phyloP scores from a whole-genome alignment of 2,329 filamentous ascomycete species.

The Daldinia sp. region DNA sequence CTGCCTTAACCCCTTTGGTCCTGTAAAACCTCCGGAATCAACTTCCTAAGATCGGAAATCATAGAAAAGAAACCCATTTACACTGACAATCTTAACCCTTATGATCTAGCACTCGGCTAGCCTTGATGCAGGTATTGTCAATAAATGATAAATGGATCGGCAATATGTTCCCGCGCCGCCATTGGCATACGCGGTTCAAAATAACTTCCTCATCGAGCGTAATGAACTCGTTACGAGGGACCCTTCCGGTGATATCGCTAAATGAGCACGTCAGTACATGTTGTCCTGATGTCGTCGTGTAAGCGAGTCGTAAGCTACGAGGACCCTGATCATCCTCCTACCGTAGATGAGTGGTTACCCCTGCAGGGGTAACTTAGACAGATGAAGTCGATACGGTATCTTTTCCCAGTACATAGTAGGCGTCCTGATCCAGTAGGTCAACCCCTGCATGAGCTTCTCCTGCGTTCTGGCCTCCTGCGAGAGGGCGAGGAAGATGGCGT shows the following conservation, averaged over 20 bases:
- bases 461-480: constrained; percentile 17
- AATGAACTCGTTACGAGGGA: not conserved
- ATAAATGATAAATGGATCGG: constrained; percentile 36
- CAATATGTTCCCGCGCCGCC: constrained; percentile 19
- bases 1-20: constrained; percentile 31
- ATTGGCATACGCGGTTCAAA: constrained; percentile 8
- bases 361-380: constrained; percentile 14
- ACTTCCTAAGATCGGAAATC: constrained; percentile 28
- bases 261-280: constrained; percentile 17
- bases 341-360: constrained; percentile 15
- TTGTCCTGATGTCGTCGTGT: constrained; percentile 14
- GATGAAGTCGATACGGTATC: constrained; percentile 19
- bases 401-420: constrained; percentile 54
- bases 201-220: constrained; percentile 25
- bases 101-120: constrained; percentile 25
- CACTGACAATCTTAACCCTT: constrained; percentile 28
- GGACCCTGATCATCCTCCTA: constrained; percentile 30
- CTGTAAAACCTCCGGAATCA: constrained; percentile 29
- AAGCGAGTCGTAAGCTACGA: constrained; percentile 22
- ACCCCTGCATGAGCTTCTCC: constrained; percentile 30
- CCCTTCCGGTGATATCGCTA: constrained; percentile 9
- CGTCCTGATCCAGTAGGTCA: constrained; percentile 24
- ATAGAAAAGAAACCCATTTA: constrained; percentile 19
- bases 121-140: constrained; percentile 28
- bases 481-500: constrained; percentile 17